Base-by-base conservation (phyloP, 1,284 basidiomycete genomes). In the Stereum hirsutum region DNA sequence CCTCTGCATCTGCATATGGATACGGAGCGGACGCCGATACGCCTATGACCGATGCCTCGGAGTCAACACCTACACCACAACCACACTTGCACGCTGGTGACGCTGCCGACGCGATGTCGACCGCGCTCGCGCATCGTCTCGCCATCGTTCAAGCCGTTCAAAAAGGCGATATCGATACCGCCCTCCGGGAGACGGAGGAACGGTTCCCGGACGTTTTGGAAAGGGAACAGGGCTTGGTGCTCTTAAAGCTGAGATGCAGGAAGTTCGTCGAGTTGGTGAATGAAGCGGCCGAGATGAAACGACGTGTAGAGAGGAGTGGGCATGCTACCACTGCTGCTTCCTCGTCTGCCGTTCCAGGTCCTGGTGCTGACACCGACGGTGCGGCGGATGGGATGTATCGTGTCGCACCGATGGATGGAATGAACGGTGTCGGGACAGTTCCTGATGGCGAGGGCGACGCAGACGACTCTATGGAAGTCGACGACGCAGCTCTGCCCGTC, bases 161-260 rank as follows among this genome's bases (percentile, higher is more conserved):
- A 26, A 58, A 61, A 3, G 87, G 86, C n/a, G 73, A 89, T 50
- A 72, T 89, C 37, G 86, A 89, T 49, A 63, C 63, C 10, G 85
- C 84, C n/a, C 63, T 90, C 6, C 52, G 62, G 3, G 69, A 75
- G 47, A 74, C 76, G 5, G 61, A 63, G 46, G 62, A 59, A 36
- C 65, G 78, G 46, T 79, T 81, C 55, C 76, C 82, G 2, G 55
- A 59, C 6, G 83, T 84, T 15, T 64, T 89, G n/a, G 73, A 72
- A 46, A 69, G 72, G 24, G 77, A 85, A 45, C 70, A 74, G 28
- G 78, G 81, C 6, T 60, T 87, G 26, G 72, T 88, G 65, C 60
- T 75, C 24, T 83, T 89, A 64, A 86, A 84, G 57, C 60, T 90
- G 51, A 74, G 81, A 21, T 89, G 86, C 61, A 71, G 86, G 49